Evolutionary conservation across 768 basidiomycete genomes (phyloP).

Genomic region (Suillus clintonianus): DNA sequence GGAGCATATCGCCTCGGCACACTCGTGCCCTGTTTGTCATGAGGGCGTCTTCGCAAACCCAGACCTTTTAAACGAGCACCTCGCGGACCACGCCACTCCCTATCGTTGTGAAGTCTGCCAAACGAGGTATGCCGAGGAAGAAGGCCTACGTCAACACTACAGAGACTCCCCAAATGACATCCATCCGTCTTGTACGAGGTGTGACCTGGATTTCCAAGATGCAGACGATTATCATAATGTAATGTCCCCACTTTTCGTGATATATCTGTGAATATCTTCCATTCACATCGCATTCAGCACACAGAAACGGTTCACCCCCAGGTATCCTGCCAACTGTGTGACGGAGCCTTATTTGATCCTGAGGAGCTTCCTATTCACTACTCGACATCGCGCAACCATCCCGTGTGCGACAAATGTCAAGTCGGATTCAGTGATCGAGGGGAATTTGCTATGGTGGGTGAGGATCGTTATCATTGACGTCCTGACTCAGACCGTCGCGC

Average conservation of each 20-base stretch:
- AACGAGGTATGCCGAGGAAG: constrained; percentile 30
- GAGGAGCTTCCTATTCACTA: constrained; percentile 28
- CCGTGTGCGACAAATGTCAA: constrained; percentile 26
- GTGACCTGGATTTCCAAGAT: constrained; percentile 37
- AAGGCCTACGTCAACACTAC: constrained; percentile 42
- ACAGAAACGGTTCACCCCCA: constrained; percentile 38
- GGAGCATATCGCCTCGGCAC: constrained; percentile 28
- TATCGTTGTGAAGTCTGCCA: constrained; percentile 26
- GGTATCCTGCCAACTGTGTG: constrained; percentile 34
- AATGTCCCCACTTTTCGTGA: constrained; percentile 9
- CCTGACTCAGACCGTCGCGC: constrained; percentile 13
- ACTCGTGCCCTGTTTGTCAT: constrained; percentile 35
- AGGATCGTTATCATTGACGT: neutral
- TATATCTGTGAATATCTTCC: neutral
- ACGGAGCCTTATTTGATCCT: constrained; percentile 20
- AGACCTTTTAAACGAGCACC: constrained; percentile 26
- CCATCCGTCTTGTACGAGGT: constrained; percentile 40
- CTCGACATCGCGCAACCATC: constrained; percentile 26
- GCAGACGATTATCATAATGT: constrained; percentile 29
- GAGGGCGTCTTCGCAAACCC: constrained; percentile 30
- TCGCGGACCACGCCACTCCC: constrained; percentile 30
- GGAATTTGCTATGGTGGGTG: constrained; percentile 29
- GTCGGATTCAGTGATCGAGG: constrained; percentile 28
- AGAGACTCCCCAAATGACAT: constrained; percentile 30
- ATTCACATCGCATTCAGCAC: constrained; percentile 35